Evolutionary conservation across 2,329 filamentous ascomycete species (phyloP).

Genomic region (Arachnopeziza araneosa): DNA sequence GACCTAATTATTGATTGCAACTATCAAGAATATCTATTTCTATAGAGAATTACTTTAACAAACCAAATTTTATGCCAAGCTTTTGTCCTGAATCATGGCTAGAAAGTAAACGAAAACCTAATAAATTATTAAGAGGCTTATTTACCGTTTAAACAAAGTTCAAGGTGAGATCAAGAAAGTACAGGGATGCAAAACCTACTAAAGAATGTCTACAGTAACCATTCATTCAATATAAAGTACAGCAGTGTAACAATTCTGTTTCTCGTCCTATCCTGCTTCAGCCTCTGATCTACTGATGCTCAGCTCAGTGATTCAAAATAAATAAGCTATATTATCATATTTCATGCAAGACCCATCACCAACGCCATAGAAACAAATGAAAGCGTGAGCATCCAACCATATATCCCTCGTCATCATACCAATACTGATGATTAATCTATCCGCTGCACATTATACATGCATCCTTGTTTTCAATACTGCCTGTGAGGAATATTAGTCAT

Average conservation of each 20-base stretch:
- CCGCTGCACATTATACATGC: slow-evolving; percentile 96
- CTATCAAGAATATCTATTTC: too few relatives aligned
- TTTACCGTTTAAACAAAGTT: too few relatives aligned
- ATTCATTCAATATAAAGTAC: not conserved
- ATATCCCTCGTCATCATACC: not conserved
- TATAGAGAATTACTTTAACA: too few relatives aligned
- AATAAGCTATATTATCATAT: not conserved
- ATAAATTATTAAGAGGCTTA: too few relatives aligned
- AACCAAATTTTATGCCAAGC: too few relatives aligned
- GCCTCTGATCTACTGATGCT: not conserved
- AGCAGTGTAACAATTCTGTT: not conserved
- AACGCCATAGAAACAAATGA: not conserved
- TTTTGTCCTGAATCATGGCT: too few relatives aligned
- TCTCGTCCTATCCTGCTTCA: not conserved
- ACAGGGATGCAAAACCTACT: not conserved
- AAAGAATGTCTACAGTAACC: not conserved
- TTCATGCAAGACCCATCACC: not conserved
- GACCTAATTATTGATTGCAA: too few relatives aligned
- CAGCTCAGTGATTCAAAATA: not conserved
- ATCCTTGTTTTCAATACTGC: slow-evolving; percentile 96
- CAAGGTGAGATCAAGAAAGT: too few relatives aligned
- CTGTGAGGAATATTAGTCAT: slow-evolving; percentile 39
- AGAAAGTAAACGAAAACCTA: too few relatives aligned
- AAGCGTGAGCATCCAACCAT: not conserved
- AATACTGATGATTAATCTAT: slow-evolving; percentile 36